These are phyloP conservation scores for Moricandia moricandioides DNA, from an alignment of 345 rosid species.

Conservation along the genomic window DNA sequence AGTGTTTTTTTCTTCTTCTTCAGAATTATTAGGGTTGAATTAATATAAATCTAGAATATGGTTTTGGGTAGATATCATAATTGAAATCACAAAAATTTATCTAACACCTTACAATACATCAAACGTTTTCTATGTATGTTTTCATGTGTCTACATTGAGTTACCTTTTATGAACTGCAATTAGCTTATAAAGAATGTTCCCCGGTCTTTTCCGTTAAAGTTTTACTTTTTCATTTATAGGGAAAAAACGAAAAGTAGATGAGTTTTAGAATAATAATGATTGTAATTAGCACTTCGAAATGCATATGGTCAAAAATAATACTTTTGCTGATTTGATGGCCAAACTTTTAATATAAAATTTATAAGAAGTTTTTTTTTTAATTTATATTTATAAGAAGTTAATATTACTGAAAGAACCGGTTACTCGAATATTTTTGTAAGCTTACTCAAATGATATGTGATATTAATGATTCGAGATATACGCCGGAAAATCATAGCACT, in stretches of 20 bases:
- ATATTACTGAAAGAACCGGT: background rate
- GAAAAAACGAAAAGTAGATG: background rate
- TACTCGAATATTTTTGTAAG: background rate
- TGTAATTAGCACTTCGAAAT: background rate
- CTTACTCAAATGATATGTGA: background rate
- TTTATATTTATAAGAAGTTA: no score
- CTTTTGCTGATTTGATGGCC: background rate
- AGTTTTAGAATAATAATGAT: background rate
- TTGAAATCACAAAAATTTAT: no score
- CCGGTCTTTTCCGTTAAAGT: constrained; percentile 4
- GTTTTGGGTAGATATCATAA: no score
- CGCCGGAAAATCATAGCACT: background rate
- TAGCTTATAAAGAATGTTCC: constrained; percentile 15
- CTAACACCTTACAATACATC: constrained; percentile 9
- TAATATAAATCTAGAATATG: no score
- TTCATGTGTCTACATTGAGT: constrained; percentile 1
- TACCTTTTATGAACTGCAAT: constrained; percentile 24
- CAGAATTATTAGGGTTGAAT: no score
- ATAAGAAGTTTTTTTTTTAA: no score
- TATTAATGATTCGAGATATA: background rate
- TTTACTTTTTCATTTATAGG: constrained; percentile 15
- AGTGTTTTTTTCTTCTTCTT: no score
- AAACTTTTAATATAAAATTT: background rate
- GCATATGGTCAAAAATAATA: background rate
- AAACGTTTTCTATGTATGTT: background rate